A percentile compares a stretch with the other conserved stretches of the same genome.
Evolutionary conservation across 2,329 filamentous ascomycete species (phyloP).

Genomic region (Neopestalotiopsis rosae): DNA sequence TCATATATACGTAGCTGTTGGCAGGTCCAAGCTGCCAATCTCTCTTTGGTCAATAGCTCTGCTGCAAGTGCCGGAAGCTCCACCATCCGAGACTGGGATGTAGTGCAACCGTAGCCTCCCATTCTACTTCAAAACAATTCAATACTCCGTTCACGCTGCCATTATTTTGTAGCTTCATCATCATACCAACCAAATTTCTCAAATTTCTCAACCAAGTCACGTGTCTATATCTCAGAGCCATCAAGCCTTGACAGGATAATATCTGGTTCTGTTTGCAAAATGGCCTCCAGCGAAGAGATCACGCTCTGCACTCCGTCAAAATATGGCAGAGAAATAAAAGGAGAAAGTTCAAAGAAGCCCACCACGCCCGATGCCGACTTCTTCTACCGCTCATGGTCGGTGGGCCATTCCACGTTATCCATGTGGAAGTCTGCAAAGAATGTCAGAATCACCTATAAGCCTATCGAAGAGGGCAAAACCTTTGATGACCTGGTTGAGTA

Average conservation of each 20-base stretch:
- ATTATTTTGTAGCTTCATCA: background rate
- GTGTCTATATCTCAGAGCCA: background rate
- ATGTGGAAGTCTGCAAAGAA: constrained; percentile 86
- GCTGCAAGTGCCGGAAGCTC: constrained; percentile 19
- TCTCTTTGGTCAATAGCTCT: background rate
- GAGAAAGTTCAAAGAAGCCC: constrained; percentile 34
- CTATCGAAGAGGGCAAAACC: constrained; percentile 49
- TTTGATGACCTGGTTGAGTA: constrained; percentile 76
- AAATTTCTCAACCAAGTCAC: background rate
- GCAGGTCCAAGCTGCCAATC: background rate
- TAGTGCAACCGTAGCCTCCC: background rate
- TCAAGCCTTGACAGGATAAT: background rate
- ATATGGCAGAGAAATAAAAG: constrained; percentile 38
- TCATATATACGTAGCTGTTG: background rate
- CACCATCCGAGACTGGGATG: constrained; percentile 5
- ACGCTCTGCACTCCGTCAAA: constrained; percentile 48
- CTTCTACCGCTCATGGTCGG: constrained; percentile 72
- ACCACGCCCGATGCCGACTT: constrained; percentile 58
- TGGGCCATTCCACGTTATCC: constrained; percentile 75
- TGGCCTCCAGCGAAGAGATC: constrained; percentile 15
- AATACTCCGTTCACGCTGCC: background rate
- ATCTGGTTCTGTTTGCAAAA: background rate
- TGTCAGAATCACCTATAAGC: constrained; percentile 77
- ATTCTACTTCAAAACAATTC: background rate
- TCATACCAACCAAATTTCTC: background rate